Percentiles rank a stretch among this genome's conserved stretches.
Evolutionary conservation across 257 asterid species (phyloP).

Genomic region (Petunia axillaris): DNA sequence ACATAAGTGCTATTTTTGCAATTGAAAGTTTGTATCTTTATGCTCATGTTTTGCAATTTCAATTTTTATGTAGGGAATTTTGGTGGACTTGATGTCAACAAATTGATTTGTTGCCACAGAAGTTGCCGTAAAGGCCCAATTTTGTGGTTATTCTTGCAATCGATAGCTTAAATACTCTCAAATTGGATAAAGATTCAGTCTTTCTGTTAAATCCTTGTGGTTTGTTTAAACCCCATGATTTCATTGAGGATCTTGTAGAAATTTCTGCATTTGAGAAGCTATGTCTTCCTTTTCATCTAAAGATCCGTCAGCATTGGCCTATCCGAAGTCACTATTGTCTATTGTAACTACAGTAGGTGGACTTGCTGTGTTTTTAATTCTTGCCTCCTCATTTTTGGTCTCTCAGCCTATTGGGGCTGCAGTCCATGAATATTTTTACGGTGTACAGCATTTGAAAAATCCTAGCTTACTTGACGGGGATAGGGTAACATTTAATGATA

Average conservation of each 20-base stretch:
- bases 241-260: constrained; percentile 3
- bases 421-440: constrained; percentile 55
- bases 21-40: not conserved
- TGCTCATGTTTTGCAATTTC: not conserved
- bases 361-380: constrained; percentile 64
- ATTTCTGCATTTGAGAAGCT: constrained; percentile 31
- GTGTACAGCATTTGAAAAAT: constrained; percentile 37
- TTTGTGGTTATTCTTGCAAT: constrained; percentile 16
- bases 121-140: not conserved
- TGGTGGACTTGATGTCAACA: not conserved
- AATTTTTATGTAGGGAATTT: not conserved
- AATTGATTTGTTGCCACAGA: constrained; percentile 9
- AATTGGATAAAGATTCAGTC: not conserved
- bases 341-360: constrained; percentile 66
- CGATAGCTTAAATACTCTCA: not conserved
- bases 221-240: constrained; percentile 14
- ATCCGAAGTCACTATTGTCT: constrained; percentile 64
- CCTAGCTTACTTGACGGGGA: constrained; percentile 27
- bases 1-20: not conserved
- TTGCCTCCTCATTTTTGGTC: constrained; percentile 73
- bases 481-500: constrained; percentile 30
- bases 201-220: not conserved
- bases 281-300: constrained; percentile 57
- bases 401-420: constrained; percentile 63
- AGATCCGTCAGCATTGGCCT: constrained; percentile 48